These are phyloP conservation scores for Ophiostoma ulmi DNA, from an alignment of 2,329 filamentous ascomycete genomes.

Conservation along the genomic window DNA sequence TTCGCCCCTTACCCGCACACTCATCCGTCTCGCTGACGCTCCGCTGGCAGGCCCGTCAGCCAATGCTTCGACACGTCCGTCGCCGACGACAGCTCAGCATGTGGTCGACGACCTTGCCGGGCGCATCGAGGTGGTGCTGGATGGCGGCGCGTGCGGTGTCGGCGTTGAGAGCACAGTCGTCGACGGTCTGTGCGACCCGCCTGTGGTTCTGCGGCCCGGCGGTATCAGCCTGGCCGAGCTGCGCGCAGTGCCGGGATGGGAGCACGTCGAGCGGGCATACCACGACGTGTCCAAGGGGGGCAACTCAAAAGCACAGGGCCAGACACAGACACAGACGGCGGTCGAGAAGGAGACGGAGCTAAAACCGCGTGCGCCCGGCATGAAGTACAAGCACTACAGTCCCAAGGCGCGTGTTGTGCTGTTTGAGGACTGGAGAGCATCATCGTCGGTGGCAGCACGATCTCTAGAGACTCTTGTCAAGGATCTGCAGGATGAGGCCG, in stretches of 20 bases:
- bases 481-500: conserved; percentile 24
- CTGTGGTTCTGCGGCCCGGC: conserved; percentile 77
- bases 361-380: conserved; percentile 76
- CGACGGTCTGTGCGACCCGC: conserved; percentile 77
- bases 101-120: conserved; percentile 83
- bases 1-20: conserved; percentile 73
- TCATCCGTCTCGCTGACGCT: conserved; percentile 72
- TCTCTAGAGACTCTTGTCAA: conserved; percentile 24
- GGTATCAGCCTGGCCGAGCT: conserved; percentile 81
- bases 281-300: conserved; percentile 66
- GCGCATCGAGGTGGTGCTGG: conserved; percentile 78
- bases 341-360: conserved; percentile 15
- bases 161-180: conserved; percentile 97
- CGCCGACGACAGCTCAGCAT: conserved; percentile 84
- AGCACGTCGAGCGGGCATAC: conserved; percentile 70
- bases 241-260: conserved; percentile 71
- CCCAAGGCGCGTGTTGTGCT: conserved; percentile 81
- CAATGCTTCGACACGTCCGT: conserved; percentile 89
- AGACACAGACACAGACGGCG: not conserved
- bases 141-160: conserved; percentile 79
- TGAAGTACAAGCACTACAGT: conserved; percentile 99
- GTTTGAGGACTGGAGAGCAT: conserved; percentile 56
- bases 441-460: conserved; percentile 34
- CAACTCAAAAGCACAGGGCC: conserved; percentile 35
- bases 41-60: conserved; percentile 90